A percentile compares a stretch with the other conserved stretches of the same genome.
Conservation (phyloP, 345 rosid genomes). For the Linum tenue region DNA sequence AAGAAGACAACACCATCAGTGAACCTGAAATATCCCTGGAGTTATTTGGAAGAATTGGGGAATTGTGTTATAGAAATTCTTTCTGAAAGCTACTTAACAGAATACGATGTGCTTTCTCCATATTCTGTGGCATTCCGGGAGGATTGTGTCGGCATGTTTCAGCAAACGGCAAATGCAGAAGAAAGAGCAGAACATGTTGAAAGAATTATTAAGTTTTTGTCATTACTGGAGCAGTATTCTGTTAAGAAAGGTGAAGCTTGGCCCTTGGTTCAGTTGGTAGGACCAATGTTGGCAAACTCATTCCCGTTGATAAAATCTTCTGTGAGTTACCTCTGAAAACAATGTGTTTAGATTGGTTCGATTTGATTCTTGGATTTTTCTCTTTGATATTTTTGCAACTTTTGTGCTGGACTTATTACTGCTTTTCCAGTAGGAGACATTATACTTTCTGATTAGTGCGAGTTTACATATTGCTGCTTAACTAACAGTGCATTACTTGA, state of each 20-base stretch:
- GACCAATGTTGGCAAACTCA: slow-evolving; percentile 56
- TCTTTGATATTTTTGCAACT: too few relatives aligned
- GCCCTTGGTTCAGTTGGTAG: slow-evolving; percentile 63
- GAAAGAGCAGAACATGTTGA: slow-evolving; percentile 30
- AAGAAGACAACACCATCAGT: slow-evolving; percentile 27
- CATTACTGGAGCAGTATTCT: slow-evolving; percentile 36
- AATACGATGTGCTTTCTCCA: slow-evolving; percentile 42
- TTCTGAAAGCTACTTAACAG: slow-evolving; percentile 40
- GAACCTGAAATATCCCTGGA: slow-evolving; percentile 25
- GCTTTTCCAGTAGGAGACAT: neutral
- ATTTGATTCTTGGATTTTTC: neutral
- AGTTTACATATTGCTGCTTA: too few relatives aligned
- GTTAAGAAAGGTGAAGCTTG: slow-evolving; percentile 52
- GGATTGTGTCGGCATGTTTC: slow-evolving; percentile 40
- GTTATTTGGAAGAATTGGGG: slow-evolving; percentile 62
- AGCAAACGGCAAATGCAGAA: slow-evolving; percentile 34
- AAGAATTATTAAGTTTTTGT: slow-evolving; percentile 48
- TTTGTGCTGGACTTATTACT: neutral
- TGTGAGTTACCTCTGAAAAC: slow-evolving; percentile 39
- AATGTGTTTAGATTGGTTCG: neutral
- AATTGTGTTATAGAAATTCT: slow-evolving; percentile 73
- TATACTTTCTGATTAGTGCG: too few relatives aligned
- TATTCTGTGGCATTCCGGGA: slow-evolving; percentile 52
- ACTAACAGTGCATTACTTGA: neutral
- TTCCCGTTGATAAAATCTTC: slow-evolving; percentile 62